Evolutionary conservation across 495 filamentous ascomycete genomes (phyloP).

Genomic region (Annulohypoxylon nitens): DNA sequence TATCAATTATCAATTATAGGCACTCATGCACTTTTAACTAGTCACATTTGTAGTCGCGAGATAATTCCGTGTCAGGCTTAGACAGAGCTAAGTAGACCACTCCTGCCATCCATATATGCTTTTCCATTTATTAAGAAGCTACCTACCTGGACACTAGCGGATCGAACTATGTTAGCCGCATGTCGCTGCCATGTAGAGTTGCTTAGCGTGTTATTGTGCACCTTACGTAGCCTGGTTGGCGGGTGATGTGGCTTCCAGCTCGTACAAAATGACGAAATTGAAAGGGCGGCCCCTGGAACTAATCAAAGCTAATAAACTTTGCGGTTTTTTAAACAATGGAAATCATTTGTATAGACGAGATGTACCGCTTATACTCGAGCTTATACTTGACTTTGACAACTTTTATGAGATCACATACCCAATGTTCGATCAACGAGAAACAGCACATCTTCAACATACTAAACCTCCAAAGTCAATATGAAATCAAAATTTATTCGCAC

Average conservation of each 20-base stretch:
- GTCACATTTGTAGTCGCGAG: not conserved
- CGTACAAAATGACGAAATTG: slow-evolving; percentile 42
- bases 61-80: not conserved
- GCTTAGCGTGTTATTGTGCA: slow-evolving; percentile 18
- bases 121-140: slow-evolving; percentile 1
- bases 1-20: not conserved
- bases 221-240: slow-evolving; percentile 21
- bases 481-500: not conserved
- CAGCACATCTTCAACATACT: not conserved
- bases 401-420: not conserved
- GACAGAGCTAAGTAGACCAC: slow-evolving; percentile 13
- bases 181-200: slow-evolving; percentile 6
- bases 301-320: slow-evolving; percentile 23
- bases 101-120: slow-evolving; percentile 22
- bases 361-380: not conserved
- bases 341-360: not conserved
- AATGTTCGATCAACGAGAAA: not conserved
- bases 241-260: slow-evolving; percentile 21
- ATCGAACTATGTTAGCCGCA: slow-evolving; percentile 28
- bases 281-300: slow-evolving; percentile 28
- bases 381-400: not conserved
- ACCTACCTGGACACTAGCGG: not conserved
- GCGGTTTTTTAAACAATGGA: slow-evolving; percentile 11
- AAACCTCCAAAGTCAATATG: not conserved
- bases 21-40: not conserved